These are phyloP conservation scores for Corchorus capsularis DNA, from an alignment of 345 rosid genomes.

Conservation along the genomic window DNA sequence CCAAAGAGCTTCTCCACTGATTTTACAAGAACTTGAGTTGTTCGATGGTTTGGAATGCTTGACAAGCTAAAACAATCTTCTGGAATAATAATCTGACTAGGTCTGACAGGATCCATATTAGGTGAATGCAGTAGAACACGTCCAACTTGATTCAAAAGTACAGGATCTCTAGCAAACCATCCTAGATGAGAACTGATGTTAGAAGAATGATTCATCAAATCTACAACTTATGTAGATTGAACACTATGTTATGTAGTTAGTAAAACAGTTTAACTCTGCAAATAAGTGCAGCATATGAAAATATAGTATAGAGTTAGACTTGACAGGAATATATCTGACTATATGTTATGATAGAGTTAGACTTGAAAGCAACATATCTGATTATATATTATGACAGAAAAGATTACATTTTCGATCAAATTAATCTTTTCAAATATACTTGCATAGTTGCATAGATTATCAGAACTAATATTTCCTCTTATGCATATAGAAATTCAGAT, in stretches of 20 bases:
- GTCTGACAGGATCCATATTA: constrained; percentile 32
- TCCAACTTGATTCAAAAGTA: constrained; percentile 65
- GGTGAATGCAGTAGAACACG: constrained; percentile 56
- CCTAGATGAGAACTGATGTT: constrained; percentile 44
- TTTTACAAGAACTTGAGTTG: constrained; percentile 50
- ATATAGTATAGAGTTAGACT: not conserved
- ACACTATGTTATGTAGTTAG: not conserved
- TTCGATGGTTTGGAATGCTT: constrained; percentile 55
- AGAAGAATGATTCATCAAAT: constrained; percentile 3
- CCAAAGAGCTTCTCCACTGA: constrained; percentile 63
- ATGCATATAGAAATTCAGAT: not conserved
- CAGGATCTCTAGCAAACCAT: constrained; percentile 91
- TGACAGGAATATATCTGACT: no score
- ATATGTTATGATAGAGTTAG: not conserved
- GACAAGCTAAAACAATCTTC: constrained; percentile 77
- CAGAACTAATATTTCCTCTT: not conserved
- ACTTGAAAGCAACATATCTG: not conserved
- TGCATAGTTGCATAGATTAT: not conserved
- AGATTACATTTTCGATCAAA: not conserved
- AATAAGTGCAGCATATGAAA: not conserved
- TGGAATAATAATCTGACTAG: constrained; percentile 59
- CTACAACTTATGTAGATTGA: not conserved
- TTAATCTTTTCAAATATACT: constrained; percentile 1
- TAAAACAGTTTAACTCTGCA: not conserved
- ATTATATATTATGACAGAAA: not conserved